Conservation (phyloP, 768 basidiomycete species). For the Amanita rimosa region DNA sequence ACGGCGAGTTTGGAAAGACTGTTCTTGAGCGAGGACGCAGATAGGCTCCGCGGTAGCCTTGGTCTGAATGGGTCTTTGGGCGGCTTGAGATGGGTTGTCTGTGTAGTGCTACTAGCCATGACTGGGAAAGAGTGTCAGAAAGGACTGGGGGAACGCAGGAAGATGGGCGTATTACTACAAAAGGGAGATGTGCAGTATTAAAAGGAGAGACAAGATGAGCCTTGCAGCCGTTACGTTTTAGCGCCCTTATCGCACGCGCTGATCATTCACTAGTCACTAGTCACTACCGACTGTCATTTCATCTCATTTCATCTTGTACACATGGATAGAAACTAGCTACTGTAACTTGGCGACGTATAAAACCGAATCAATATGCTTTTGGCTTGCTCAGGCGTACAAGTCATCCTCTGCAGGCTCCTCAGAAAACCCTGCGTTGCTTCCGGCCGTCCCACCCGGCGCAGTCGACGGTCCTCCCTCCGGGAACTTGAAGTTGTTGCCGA, state of each 20-base stretch:
- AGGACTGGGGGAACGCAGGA: not conserved
- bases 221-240: too few species aligned
- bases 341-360: slow-evolving; percentile 4
- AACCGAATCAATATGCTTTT: slow-evolving; percentile 8
- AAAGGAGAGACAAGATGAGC: not conserved
- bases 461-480: slow-evolving; percentile 53
- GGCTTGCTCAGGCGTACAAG: slow-evolving; percentile 57
- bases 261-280: too few species aligned
- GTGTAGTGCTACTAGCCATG: not conserved
- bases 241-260: not conserved
- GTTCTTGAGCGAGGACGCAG: slow-evolving; percentile 51
- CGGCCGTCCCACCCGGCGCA: slow-evolving; percentile 21
- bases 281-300: too few species aligned
- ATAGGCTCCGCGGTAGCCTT: slow-evolving; percentile 27
- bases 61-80: not conserved
- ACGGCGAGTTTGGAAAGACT: slow-evolving; percentile 47
- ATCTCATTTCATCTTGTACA: slow-evolving; percentile 1
- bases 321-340: slow-evolving; percentile 4
- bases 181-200: not conserved
- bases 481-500: slow-evolving; percentile 98
- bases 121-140: not conserved
- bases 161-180: not conserved
- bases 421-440: slow-evolving; percentile 66
- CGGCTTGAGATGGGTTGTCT: not conserved
- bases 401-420: slow-evolving; percentile 88